A percentile compares a stretch with the other conserved stretches of the same genome.
phyloP scores from a whole-genome alignment of 202 grass and related monocot species.

The Setaria viridis region DNA sequence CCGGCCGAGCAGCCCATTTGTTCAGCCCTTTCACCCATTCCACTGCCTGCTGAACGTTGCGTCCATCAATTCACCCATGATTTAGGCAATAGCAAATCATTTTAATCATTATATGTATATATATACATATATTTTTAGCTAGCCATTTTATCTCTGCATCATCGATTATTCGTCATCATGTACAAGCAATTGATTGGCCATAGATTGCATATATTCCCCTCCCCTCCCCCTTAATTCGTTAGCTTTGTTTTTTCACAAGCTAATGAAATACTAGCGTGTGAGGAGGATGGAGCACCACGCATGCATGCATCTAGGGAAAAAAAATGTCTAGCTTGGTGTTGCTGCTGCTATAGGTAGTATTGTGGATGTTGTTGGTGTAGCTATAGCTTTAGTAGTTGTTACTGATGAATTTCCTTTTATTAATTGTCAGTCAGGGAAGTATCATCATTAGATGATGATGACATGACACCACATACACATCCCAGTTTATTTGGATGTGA shows the following conservation, averaged over 20 bases:
- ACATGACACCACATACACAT: conserved; percentile 24
- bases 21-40: conserved; percentile 50
- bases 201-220: conserved; percentile 32
- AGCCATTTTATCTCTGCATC: background rate
- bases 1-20: conserved; percentile 25
- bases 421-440: conserved; percentile 27
- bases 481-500: conserved; percentile 49
- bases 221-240: conserved; percentile 25
- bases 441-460: conserved; percentile 42
- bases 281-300: conserved; percentile 45
- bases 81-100: conserved; percentile 6
- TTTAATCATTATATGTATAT: background rate
- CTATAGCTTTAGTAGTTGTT: conserved; percentile 28
- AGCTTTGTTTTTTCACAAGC: conserved; percentile 57
- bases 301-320: conserved; percentile 9
- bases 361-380: conserved; percentile 7
- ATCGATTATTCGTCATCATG: background rate
- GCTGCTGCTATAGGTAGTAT: conserved; percentile 23
- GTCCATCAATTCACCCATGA: background rate
- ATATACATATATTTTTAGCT: background rate
- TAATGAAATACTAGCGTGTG: conserved; percentile 29
- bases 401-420: conserved; percentile 38
- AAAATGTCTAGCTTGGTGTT: conserved; percentile 24
- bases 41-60: conserved; percentile 37
- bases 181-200: conserved; percentile 12